These are phyloP conservation scores for Xerocomus minutiporus DNA, from an alignment of 1,284 basidiomycete species.

Conservation along the genomic window DNA sequence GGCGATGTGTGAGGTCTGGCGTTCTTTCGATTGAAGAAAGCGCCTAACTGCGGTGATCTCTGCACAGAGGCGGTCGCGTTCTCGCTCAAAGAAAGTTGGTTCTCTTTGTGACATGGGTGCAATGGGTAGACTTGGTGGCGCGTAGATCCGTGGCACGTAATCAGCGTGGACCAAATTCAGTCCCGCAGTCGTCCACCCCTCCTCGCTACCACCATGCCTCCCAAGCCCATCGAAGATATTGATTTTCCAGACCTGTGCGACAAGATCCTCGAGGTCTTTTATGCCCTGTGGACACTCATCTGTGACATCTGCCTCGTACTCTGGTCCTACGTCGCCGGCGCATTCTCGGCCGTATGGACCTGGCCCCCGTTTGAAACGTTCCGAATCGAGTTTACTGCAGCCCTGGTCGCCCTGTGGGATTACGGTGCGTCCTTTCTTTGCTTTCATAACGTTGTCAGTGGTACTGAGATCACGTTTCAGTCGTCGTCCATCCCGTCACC, in stretches of 20 bases:
- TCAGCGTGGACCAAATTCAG: neutral
- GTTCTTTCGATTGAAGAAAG: neutral
- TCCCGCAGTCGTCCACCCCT: neutral
- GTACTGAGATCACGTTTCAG: neutral
- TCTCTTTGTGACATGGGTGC: conserved; percentile 43
- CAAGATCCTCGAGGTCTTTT: conserved; percentile 14
- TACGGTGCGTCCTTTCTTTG: conserved; percentile 17
- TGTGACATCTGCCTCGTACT: conserved; percentile 3
- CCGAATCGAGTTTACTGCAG: conserved; percentile 13
- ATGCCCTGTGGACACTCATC: conserved; percentile 16
- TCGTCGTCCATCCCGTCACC: conserved; percentile 14
- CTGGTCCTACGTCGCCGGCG: conserved; percentile 12
- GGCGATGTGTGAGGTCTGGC: neutral
- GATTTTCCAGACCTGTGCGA: conserved; percentile 17
- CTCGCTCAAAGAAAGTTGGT: conserved; percentile 67
- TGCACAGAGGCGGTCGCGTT: conserved; percentile 65
- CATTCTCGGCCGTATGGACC: conserved; percentile 18
- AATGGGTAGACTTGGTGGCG: too few species aligned
- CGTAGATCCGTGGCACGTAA: too few species aligned
- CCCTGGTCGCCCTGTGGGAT: conserved; percentile 9
- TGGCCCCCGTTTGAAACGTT: conserved; percentile 27
- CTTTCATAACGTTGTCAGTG: neutral
- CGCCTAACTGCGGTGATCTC: conserved; percentile 67
- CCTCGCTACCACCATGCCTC: conserved; percentile 15
- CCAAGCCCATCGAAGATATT: conserved; percentile 18